Evolutionary conservation across 225 moss, liverwort and hornwort species (phyloP).

Genomic region (Marchantia polymorpha): DNA sequence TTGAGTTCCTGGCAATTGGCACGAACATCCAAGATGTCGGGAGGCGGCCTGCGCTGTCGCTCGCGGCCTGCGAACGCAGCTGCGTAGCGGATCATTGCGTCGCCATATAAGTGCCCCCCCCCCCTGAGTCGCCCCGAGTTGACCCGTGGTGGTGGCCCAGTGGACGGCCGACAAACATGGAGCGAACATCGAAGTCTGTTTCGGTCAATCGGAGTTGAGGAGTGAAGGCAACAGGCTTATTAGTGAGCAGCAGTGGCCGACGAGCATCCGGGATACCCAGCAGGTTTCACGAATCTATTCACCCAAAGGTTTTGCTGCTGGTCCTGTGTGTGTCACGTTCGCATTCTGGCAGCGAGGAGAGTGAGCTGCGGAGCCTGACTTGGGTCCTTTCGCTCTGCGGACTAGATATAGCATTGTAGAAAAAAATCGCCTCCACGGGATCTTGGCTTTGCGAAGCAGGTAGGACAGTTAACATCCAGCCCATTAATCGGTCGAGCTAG

Average conservation of each 20-base stretch:
- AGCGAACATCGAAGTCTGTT: slow-evolving; percentile 5
- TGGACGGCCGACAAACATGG: slow-evolving; percentile 8
- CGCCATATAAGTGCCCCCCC: neutral
- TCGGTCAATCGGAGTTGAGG: neutral
- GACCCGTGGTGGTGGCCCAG: slow-evolving; percentile 4
- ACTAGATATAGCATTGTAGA: slow-evolving; percentile 7
- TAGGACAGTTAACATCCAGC: slow-evolving; percentile 18
- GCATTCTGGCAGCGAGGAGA: slow-evolving; percentile 8
- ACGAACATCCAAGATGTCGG: neutral
- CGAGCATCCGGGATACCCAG: neutral
- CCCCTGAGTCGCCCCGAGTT: neutral
- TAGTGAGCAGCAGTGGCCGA: neutral
- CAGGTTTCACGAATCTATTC: slow-evolving; percentile 8
- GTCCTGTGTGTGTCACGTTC: neutral
- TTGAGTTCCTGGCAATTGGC: neutral
- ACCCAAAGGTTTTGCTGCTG: slow-evolving; percentile 7
- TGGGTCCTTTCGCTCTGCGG: neutral
- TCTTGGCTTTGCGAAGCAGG: slow-evolving; percentile 14
- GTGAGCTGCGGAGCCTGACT: slow-evolving; percentile 5
- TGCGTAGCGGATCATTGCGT: neutral
- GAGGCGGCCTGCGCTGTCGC: neutral
- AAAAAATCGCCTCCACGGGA: slow-evolving; percentile 14
- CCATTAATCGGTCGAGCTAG: slow-evolving; percentile 12
- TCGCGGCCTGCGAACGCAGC: neutral
- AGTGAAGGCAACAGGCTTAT: slow-evolving; percentile 3